Conservation (phyloP, 2,329 filamentous ascomycete species). For the Phialophora tarda region DNA sequence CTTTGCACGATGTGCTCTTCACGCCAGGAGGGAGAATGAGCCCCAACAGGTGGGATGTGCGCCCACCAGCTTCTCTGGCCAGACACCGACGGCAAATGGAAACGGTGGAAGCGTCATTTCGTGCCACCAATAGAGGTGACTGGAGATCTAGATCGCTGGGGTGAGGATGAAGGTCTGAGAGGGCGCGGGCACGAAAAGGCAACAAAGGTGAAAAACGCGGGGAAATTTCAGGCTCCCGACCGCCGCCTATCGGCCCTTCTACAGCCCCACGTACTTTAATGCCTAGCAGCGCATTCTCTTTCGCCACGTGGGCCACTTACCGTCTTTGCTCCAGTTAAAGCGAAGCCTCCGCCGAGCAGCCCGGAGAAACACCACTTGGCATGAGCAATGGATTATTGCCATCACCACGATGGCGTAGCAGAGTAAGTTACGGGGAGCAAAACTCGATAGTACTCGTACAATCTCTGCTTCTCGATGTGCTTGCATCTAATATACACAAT, state of each 20-base stretch:
- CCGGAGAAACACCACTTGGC: slow-evolving; percentile 9
- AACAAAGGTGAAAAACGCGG: neutral
- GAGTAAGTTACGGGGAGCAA: neutral
- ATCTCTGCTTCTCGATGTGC: neutral
- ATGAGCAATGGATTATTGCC: neutral
- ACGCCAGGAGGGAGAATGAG: neutral
- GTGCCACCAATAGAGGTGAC: neutral
- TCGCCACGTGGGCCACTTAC: neutral
- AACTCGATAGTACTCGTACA: neutral
- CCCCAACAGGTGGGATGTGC: neutral
- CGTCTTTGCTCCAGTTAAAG: neutral
- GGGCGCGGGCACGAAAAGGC: neutral
- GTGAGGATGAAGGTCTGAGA: neutral
- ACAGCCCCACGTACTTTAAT: neutral
- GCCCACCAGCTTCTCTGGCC: neutral
- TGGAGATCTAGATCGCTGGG: neutral
- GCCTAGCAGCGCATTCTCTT: neutral
- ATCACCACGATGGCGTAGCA: neutral
- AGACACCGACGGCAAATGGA: slow-evolving; percentile 4
- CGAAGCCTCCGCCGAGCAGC: too few relatives aligned
- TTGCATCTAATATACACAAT: neutral
- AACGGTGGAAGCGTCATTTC: neutral
- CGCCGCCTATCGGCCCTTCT: neutral
- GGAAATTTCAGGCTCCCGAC: neutral
- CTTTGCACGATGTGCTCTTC: slow-evolving; percentile 8